Percentiles rank a stretch among this genome's conserved stretches.
Evolutionary conservation across 805 yeast genomes (phyloP).

Genomic region (Starmerella apis): DNA sequence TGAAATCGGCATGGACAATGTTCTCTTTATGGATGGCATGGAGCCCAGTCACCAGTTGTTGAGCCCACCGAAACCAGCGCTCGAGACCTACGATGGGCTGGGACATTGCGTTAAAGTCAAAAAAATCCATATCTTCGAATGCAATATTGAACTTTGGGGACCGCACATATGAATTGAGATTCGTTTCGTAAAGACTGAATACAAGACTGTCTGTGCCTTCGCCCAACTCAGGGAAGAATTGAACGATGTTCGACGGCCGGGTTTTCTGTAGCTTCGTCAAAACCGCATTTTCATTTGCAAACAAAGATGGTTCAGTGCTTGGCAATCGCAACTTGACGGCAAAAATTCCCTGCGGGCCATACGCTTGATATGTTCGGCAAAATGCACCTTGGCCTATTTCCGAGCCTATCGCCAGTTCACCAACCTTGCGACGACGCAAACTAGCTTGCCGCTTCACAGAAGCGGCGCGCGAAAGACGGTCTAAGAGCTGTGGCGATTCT

Average conservation of each 20-base stretch:
- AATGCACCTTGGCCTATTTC: slow-evolving; percentile 65
- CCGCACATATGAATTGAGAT: slow-evolving; percentile 13
- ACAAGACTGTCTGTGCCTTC: slow-evolving; percentile 16
- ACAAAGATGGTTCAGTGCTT: slow-evolving; percentile 15
- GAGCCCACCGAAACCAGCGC: slow-evolving; percentile 27
- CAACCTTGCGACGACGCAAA: slow-evolving; percentile 22
- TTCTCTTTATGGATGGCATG: slow-evolving; percentile 23
- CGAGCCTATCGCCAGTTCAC: slow-evolving; percentile 31
- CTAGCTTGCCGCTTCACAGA: slow-evolving; percentile 5
- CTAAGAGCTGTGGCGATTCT: slow-evolving; percentile 4
- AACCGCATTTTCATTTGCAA: slow-evolving; percentile 17
- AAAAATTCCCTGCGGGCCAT: slow-evolving; percentile 37
- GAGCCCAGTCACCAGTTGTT: slow-evolving; percentile 25
- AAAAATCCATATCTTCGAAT: slow-evolving; percentile 12
- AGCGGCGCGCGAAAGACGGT: slow-evolving; percentile 10
- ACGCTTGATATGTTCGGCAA: slow-evolving; percentile 70
- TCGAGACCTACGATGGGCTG: slow-evolving; percentile 25
- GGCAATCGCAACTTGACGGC: slow-evolving; percentile 48
- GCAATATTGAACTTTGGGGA: slow-evolving; percentile 6
- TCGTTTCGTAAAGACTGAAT: slow-evolving; percentile 19
- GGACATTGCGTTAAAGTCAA: slow-evolving; percentile 16
- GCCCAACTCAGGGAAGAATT: slow-evolving; percentile 19
- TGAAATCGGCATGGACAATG: slow-evolving; percentile 41
- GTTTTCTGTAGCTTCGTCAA: slow-evolving; percentile 10
- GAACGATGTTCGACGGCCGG: slow-evolving; percentile 13